These are phyloP conservation scores for Linum usitatissimum DNA, from an alignment of 345 rosid genomes.

Conservation along the genomic window DNA sequence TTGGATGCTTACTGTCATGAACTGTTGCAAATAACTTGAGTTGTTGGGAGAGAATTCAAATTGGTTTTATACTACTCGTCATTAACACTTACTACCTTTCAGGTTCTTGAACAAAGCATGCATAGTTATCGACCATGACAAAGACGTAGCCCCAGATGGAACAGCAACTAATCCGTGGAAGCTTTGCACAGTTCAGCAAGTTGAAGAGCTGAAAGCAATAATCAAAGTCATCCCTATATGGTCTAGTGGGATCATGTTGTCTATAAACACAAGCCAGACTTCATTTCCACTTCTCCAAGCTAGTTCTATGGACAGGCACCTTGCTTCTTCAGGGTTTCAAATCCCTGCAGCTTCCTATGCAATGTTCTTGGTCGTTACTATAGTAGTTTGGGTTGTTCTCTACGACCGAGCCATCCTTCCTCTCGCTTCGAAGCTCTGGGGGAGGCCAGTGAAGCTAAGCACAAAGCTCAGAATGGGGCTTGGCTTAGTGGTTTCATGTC, in stretches of 20 bases:
- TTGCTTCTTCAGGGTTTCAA: slow-evolving; percentile 42
- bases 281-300: slow-evolving; percentile 60
- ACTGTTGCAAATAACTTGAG: too few species aligned
- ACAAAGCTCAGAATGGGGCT: slow-evolving; percentile 63
- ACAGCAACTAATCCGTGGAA: slow-evolving; percentile 57
- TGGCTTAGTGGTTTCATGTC: slow-evolving; percentile 42
- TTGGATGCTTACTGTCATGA: too few species aligned
- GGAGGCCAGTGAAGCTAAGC: slow-evolving; percentile 40
- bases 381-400: slow-evolving; percentile 43
- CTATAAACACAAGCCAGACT: slow-evolving; percentile 50
- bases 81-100: neutral
- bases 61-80: too few species aligned
- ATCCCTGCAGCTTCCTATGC: slow-evolving; percentile 65
- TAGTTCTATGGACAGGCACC: slow-evolving; percentile 54
- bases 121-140: slow-evolving; percentile 32
- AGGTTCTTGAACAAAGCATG: slow-evolving; percentile 78
- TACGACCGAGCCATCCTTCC: slow-evolving; percentile 69
- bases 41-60: too few species aligned
- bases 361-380: slow-evolving; percentile 37
- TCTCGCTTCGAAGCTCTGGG: slow-evolving; percentile 47
- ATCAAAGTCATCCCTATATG: slow-evolving; percentile 58
- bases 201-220: slow-evolving; percentile 68
- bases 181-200: slow-evolving; percentile 67
- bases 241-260: slow-evolving; percentile 64
- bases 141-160: slow-evolving; percentile 48